These are phyloP conservation scores for Pseudogymnoascus sp. DNA, from an alignment of 2,329 filamentous ascomycete genomes.

Conservation along the genomic window DNA sequence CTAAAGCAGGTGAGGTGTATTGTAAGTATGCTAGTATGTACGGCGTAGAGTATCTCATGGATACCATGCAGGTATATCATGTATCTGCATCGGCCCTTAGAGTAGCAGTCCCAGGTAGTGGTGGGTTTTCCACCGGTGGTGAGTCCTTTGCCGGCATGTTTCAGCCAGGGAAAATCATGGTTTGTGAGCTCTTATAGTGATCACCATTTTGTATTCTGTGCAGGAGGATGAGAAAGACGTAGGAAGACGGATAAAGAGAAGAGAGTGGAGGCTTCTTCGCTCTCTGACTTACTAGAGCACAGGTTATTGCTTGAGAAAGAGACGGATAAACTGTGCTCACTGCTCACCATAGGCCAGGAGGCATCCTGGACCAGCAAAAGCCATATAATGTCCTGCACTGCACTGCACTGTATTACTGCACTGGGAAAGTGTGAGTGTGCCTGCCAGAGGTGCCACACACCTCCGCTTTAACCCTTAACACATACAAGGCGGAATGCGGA, in stretches of 20 bases:
- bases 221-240: neutral
- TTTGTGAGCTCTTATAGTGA: neutral
- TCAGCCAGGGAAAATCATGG: neutral
- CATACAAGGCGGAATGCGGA: neutral
- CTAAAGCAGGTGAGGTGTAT: neutral
- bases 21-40: neutral
- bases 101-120: neutral
- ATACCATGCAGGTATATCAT: neutral
- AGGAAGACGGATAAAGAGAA: neutral
- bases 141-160: neutral
- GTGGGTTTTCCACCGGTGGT: neutral
- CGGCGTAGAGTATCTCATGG: neutral
- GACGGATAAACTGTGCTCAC: neutral
- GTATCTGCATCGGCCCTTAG: constrained; percentile 1
- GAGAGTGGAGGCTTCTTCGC: neutral
- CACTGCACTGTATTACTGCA: neutral
- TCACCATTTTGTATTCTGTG: neutral
- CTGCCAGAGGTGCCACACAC: neutral
- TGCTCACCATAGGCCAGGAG: neutral
- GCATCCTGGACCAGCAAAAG: neutral
- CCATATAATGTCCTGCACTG: neutral
- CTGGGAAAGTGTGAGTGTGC: neutral
- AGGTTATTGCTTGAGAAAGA: neutral
- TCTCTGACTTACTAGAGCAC: neutral
- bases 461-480: neutral